Percentiles rank a stretch among this genome's conserved stretches.
These are phyloP conservation scores for Amanita muscaria DNA, from an alignment of 768 basidiomycete species.

Conservation along the genomic window DNA sequence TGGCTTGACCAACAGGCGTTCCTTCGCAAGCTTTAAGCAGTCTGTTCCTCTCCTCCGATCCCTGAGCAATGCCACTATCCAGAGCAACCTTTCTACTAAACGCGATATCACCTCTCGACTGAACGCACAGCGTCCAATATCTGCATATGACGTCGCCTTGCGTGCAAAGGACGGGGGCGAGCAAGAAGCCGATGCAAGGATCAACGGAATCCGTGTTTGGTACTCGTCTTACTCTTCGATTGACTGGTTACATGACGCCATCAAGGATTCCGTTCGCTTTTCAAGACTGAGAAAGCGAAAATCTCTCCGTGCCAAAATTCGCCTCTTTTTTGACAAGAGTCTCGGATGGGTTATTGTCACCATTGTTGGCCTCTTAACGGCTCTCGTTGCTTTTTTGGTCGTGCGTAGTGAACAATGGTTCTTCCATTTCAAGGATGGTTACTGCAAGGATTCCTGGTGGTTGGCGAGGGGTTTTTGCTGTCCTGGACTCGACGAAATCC, in stretches of 20 bases:
- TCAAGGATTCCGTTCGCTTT: slow-evolving; percentile 85
- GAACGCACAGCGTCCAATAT: slow-evolving; percentile 52
- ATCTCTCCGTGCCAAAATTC: slow-evolving; percentile 58
- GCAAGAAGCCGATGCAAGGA: slow-evolving; percentile 49
- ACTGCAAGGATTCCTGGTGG: slow-evolving; percentile 63
- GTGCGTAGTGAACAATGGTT: slow-evolving; percentile 81
- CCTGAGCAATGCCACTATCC: slow-evolving; percentile 29
- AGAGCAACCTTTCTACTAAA: slow-evolving; percentile 28
- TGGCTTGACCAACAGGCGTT: slow-evolving; percentile 19
- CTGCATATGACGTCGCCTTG: slow-evolving; percentile 60
- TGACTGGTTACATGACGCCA: slow-evolving; percentile 95
- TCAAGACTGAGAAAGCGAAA: slow-evolving; percentile 60
- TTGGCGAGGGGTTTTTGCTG: slow-evolving; percentile 82
- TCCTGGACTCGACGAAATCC: slow-evolving; percentile 24
- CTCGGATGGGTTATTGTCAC: slow-evolving; percentile 88
- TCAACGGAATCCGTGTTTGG: slow-evolving; percentile 87
- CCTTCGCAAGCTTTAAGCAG: slow-evolving; percentile 24
- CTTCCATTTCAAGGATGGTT: slow-evolving; percentile 90
- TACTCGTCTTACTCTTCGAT: slow-evolving; percentile 86
- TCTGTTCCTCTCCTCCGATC: slow-evolving; percentile 27
- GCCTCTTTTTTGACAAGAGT: slow-evolving; percentile 62
- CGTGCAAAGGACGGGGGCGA: slow-evolving; percentile 28
- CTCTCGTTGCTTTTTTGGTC: slow-evolving; percentile 79
- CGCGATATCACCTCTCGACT: slow-evolving; percentile 34
- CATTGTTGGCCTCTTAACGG: slow-evolving; percentile 79